phyloP scores from a whole-genome alignment of 768 basidiomycete genomes.

The Tricholomella constricta region DNA sequence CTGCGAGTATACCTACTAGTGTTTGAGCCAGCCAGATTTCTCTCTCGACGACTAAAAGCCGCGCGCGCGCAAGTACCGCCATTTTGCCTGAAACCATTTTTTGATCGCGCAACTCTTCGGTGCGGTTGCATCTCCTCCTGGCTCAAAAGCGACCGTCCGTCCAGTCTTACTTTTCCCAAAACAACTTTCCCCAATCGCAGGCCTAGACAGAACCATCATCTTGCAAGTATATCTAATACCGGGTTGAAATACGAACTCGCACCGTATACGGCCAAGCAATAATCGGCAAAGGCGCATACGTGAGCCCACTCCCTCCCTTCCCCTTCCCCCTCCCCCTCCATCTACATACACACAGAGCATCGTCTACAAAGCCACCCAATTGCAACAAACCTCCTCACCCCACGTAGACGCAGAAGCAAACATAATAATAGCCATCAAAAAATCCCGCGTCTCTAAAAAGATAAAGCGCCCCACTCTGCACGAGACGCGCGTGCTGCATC shows the following conservation, averaged over 20 bases:
- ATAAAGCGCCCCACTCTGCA: constrained; percentile 33
- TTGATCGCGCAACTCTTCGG: no score
- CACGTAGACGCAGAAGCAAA: constrained; percentile 15
- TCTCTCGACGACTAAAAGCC: no score
- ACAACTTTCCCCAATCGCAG: no score
- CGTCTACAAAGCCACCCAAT: constrained; percentile 25
- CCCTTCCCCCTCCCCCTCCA: not conserved
- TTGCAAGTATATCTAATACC: not conserved
- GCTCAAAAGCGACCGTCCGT: no score
- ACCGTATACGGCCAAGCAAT: constrained; percentile 15
- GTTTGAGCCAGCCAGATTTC: no score
- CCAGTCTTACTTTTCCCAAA: no score
- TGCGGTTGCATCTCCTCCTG: no score
- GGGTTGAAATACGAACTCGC: constrained; percentile 27
- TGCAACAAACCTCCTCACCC: no score
- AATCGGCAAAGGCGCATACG: not conserved
- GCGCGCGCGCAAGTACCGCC: no score
- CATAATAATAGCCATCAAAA: constrained; percentile 29
- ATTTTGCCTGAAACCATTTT: no score
- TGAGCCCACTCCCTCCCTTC: not conserved
- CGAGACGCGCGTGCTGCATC: constrained; percentile 28
- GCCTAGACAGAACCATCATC: no score
- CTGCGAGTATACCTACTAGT: no score
- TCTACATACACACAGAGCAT: constrained; percentile 20
- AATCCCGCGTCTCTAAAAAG: constrained; percentile 30